Conservation (phyloP, 495 filamentous ascomycete species). For the Clohesyomyces aquaticus region DNA sequence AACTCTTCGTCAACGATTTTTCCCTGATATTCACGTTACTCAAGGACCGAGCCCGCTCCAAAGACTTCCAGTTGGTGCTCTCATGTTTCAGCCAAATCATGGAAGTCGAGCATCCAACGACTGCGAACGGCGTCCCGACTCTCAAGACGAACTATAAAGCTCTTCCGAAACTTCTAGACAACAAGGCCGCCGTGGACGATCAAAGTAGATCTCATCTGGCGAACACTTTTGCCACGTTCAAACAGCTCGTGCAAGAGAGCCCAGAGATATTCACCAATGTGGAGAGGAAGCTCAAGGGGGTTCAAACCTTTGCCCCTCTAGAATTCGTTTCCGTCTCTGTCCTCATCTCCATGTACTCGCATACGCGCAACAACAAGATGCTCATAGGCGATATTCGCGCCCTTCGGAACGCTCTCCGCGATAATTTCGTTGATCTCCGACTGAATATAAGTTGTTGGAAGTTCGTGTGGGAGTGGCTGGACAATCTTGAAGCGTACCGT, state of each 20-base stretch:
- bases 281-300: slow-evolving; percentile 39
- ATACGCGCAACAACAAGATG: slow-evolving; percentile 44
- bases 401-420: slow-evolving; percentile 48
- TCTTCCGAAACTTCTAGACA: slow-evolving; percentile 26
- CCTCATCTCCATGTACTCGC: slow-evolving; percentile 50
- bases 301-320: slow-evolving; percentile 52
- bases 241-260: slow-evolving; percentile 28
- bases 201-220: slow-evolving; percentile 30
- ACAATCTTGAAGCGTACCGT: slow-evolving; percentile 37
- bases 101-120: slow-evolving; percentile 36
- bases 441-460: slow-evolving; percentile 50
- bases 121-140: slow-evolving; percentile 28
- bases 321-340: slow-evolving; percentile 52
- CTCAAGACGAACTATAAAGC: slow-evolving; percentile 25
- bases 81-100: slow-evolving; percentile 39
- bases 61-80: slow-evolving; percentile 31
- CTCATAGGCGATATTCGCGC: slow-evolving; percentile 51
- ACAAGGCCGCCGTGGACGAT: slow-evolving; percentile 29
- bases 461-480: slow-evolving; percentile 48
- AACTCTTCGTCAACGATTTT: slow-evolving; percentile 51
- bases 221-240: slow-evolving; percentile 36
- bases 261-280: slow-evolving; percentile 41
- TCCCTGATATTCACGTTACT: slow-evolving; percentile 40
- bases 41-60: slow-evolving; percentile 23
- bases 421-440: slow-evolving; percentile 48